phyloP scores from a whole-genome alignment of 2,329 filamentous ascomycete species.

The Fusarium xyrophilum region DNA sequence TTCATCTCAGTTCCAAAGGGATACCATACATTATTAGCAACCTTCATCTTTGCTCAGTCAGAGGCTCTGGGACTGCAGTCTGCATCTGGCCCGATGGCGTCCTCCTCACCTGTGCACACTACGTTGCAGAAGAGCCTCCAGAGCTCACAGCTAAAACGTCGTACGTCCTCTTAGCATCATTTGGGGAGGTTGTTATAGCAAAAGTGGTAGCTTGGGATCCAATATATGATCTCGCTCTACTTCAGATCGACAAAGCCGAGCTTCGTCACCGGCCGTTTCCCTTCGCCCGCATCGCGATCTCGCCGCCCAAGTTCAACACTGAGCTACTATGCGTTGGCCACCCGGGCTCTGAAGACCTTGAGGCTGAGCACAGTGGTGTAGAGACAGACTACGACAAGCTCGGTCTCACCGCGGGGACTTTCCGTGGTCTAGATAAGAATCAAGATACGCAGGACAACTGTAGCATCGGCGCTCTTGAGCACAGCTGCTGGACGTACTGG shows the following conservation, averaged over 20 bases:
- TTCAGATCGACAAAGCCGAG: constrained; percentile 48
- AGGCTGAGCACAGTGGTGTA: constrained; percentile 45
- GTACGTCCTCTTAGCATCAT: constrained; percentile 54
- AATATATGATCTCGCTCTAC: constrained; percentile 54
- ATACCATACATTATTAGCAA: constrained; percentile 32
- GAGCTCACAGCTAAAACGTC: constrained; percentile 41
- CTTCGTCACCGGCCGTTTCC: constrained; percentile 32
- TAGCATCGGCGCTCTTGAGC: constrained; percentile 59
- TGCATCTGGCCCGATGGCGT: constrained; percentile 55
- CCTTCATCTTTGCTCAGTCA: constrained; percentile 57
- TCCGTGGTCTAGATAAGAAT: constrained; percentile 47
- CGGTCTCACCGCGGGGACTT: constrained; percentile 53
- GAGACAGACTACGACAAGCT: constrained; percentile 56
- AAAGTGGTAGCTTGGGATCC: constrained; percentile 52
- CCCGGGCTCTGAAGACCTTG: constrained; percentile 52
- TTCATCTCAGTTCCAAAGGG: background rate
- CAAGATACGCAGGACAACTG: constrained; percentile 58
- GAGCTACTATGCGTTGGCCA: constrained; percentile 47
- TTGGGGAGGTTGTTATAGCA: constrained; percentile 49
- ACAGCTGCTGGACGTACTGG: constrained; percentile 65
- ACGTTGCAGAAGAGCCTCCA: constrained; percentile 52
- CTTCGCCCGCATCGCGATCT: constrained; percentile 17
- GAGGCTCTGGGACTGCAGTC: constrained; percentile 59
- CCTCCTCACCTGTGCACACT: constrained; percentile 59
- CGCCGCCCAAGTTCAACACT: constrained; percentile 26